Base-by-base conservation (phyloP, 1,284 basidiomycete genomes). In the Sutorius eximius region DNA sequence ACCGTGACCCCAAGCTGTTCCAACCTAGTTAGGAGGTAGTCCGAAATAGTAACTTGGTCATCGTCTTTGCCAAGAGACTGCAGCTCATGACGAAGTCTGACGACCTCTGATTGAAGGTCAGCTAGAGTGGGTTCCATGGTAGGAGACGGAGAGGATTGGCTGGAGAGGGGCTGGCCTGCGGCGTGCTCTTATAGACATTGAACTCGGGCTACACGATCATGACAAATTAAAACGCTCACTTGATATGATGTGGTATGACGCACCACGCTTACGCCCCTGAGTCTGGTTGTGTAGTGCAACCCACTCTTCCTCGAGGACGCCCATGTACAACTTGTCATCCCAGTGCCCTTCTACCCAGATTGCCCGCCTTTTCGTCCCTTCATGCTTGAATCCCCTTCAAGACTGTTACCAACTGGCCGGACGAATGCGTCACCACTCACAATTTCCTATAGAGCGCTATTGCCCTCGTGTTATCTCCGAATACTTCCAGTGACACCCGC, bases 11-110 rank as follows among this genome's bases (percentile, higher is more conserved):
- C 80, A 47, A 90, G 77, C 64, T 91, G 88, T 13, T 77, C 80
- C 41, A 91, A 75, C 54, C 91, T 77, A 42, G 83, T 75, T 47
- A 93, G 79, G 51, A 94, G 79, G 67, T 93, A 94, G 48, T 83
- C 71, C 6, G 85, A 83, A 50, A 93, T 72, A 46, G 77, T 78
- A 56, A 90, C 83, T 15, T 75, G 71, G 33, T 81, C 74, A 36
- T 74, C 75, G 22, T 76, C 71, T 45, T 64, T 59, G 50, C 52
- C 48, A 34, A 82, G 64, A 27, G 73, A 68, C 40, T 79, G 68
- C 16, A 87, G 63, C 65, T 86, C 77, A 51, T 81, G 74, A 40
- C 75, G 78, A 56, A 86, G 81, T 62, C 77, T 79, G 62, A 74
- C 71, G 40, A 85, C 71, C 66, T 86, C 79, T 41, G 77, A 74